Base-by-base conservation (phyloP, 2,329 filamentous ascomycete genomes). In the Westerdykella aurantiaca region DNA sequence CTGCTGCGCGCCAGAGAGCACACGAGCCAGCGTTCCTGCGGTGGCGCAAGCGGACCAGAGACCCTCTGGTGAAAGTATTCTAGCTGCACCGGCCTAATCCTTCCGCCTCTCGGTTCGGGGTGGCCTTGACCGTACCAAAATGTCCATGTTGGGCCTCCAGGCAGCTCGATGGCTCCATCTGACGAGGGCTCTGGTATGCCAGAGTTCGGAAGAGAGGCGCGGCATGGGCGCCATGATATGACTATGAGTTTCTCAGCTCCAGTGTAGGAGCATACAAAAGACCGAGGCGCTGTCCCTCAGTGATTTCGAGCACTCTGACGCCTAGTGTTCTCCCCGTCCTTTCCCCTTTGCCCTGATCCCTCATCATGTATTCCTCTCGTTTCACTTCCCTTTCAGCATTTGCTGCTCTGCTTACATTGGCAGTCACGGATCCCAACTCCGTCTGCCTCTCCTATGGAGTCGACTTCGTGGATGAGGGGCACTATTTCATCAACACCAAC, bases 401-500 rank as follows among this genome's bases (percentile, higher is more conserved):
- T 44, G 54, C 55, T 42, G 48, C 54, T 17, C 44, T 63, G 2
- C 31, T 66, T 16, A 56, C 62, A 5, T 35, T 61, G 17, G 57
- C 52, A 35, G 46, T 39, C 17, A 47, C 58, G 10, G 50, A 61
- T 42, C 45, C 47, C 6, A 52, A 55, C 18, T 58, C 58, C 1
- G 51, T 60, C 16, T 69, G 67, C 46, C 56, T 61, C 38, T 64
- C 66, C 10, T 69, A 56, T 42, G 67, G 67, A 40, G 60, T 69
- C 14, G 72, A 75, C 49, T 75, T 71, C 43, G 54, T 70, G 38
- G 64, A 69, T 49, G 69, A 67, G 31, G 64, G 64, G 2, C 50
- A 56, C 14, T 75, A 73, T 56, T 75, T 73, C 53, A 72, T 73
- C 52, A 72, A 74, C 51, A 62, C 63, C 9, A 52, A 60, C 13